Base-by-base conservation (phyloP, 2,329 filamentous ascomycete species). In the Trichoderma citrinoviride region DNA sequence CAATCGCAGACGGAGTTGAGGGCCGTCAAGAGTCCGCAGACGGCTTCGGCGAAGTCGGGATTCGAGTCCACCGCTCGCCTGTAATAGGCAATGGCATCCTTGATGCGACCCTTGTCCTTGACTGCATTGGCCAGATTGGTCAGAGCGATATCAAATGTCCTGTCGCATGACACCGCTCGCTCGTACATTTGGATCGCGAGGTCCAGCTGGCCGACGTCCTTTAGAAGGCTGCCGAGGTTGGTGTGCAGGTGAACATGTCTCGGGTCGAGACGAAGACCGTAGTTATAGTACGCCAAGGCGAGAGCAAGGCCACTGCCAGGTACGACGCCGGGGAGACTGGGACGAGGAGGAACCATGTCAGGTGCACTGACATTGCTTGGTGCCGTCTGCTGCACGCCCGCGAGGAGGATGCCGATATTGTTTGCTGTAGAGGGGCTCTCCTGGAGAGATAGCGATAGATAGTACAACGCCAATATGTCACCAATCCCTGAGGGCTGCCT, bases 371-470 rank as follows among this genome's bases (percentile, higher is more conserved):
- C 37, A 14, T 79, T 80, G 21, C 43, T 53, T 15, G 81, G 73
- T 27, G 70, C 69, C 8, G 74, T 65, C 65, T 96, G 93, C 73
- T 97, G 95, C 21, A 98, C 91, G 64, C 95, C 92, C 5, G 95
- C 95, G n/a, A 99, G 86, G 29, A 99, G 82, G 63, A 99, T 99
- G 3, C 95, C 95, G 14, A 99, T 93, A 74, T 99, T 99, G 75
- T 99, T 99, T 0, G 95, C 95, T 0, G 95, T 99, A 0, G 95
- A 99, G 2, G 95, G 95, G 71, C 95, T 98, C 54, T 95, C 93
- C 68, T 97, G 95, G 2, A 99, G 83, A 0, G 95, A 96, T 3
- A 99, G 80, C 0, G 95, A 99, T 3, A 99, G 82, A 73, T 99
- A 99, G 76, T 99, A 99, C 14, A 99, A 84, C 1, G 93, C 92